Conservation (phyloP, 306 rosid species). For the Fagus crenata region DNA sequence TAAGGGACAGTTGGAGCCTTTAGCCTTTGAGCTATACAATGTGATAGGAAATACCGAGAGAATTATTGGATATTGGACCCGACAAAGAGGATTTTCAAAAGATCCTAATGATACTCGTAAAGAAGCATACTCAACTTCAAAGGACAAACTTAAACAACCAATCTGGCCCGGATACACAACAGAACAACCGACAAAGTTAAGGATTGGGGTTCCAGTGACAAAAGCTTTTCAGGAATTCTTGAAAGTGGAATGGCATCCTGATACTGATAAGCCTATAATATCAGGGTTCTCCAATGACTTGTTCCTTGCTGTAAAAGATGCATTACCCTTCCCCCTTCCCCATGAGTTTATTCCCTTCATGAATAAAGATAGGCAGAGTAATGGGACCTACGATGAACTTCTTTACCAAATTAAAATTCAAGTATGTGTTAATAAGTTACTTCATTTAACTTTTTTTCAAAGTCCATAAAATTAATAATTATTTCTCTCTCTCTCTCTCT, state of each 20-base stretch:
- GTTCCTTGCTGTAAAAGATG: constrained; percentile 25
- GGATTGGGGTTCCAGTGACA: constrained; percentile 36
- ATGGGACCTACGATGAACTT: constrained; percentile 25
- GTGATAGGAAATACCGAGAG: constrained; percentile 28
- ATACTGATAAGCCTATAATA: background rate
- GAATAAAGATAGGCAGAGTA: constrained; percentile 1
- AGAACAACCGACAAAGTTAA: constrained; percentile 27
- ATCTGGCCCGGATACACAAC: constrained; percentile 45
- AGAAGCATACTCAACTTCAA: background rate
- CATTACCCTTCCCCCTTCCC: constrained; percentile 29
- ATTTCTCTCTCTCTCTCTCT: too few species aligned
- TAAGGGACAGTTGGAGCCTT: constrained; percentile 32
- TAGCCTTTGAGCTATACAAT: constrained; percentile 32
- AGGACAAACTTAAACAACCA: constrained; percentile 19
- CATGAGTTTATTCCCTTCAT: constrained; percentile 25
- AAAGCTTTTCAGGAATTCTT: constrained; percentile 24
- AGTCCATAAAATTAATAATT: too few species aligned
- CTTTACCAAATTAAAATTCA: constrained; percentile 5
- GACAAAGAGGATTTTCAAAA: constrained; percentile 1
- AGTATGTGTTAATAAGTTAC: constrained; percentile 12
- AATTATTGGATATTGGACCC: constrained; percentile 36
- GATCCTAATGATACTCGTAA: background rate
- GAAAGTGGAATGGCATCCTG: constrained; percentile 17
- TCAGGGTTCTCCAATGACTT: constrained; percentile 35
- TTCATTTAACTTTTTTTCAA: too few species aligned